A percentile compares a stretch with the other conserved stretches of the same genome.
Evolutionary conservation across 1,284 basidiomycete species (phyloP).

Genomic region (Tilletia horrida): DNA sequence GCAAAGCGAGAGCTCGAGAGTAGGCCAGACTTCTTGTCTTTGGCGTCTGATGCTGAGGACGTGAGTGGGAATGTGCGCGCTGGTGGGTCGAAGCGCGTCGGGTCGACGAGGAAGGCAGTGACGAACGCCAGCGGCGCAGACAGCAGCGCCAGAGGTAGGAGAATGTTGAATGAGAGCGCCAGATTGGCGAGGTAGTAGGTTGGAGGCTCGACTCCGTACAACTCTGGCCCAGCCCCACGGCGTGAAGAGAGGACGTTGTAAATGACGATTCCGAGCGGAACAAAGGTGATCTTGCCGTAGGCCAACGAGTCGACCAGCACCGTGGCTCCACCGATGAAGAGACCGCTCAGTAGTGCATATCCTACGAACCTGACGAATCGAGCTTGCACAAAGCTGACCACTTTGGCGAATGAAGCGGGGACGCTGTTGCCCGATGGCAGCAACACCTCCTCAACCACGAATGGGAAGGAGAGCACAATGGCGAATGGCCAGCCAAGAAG

Average conservation of each 20-base stretch:
- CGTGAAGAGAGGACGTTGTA: slow-evolving; percentile 78
- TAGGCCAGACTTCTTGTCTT: slow-evolving; percentile 17
- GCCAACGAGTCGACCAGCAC: slow-evolving; percentile 69
- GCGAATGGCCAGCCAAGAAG: slow-evolving; percentile 96
- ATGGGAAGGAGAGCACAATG: slow-evolving; percentile 78
- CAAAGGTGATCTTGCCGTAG: slow-evolving; percentile 74
- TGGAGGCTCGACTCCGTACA: slow-evolving; percentile 89
- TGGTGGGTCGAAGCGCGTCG: slow-evolving; percentile 70
- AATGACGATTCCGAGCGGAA: slow-evolving; percentile 85
- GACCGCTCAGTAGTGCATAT: slow-evolving; percentile 63
- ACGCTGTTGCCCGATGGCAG: slow-evolving; percentile 62
- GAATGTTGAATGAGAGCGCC: slow-evolving; percentile 85
- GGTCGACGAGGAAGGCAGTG: slow-evolving; percentile 69
- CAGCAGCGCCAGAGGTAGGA: slow-evolving; percentile 68
- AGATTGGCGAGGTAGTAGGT: slow-evolving; percentile 60
- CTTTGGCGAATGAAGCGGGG: slow-evolving; percentile 16
- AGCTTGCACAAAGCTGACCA: slow-evolving; percentile 24
- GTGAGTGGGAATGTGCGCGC: slow-evolving; percentile 58
- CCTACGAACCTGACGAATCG: slow-evolving; percentile 66
- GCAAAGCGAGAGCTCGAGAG: slow-evolving; percentile 16
- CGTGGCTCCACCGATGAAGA: slow-evolving; percentile 64
- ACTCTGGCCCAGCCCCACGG: slow-evolving; percentile 71
- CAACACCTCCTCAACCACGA: slow-evolving; percentile 85
- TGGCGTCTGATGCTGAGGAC: neutral
- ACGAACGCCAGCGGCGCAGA: slow-evolving; percentile 68